A percentile compares a stretch with the other conserved stretches of the same genome.
These are phyloP conservation scores for Neurospora intermedia DNA, from an alignment of 495 filamentous ascomycete genomes.

Conservation along the genomic window DNA sequence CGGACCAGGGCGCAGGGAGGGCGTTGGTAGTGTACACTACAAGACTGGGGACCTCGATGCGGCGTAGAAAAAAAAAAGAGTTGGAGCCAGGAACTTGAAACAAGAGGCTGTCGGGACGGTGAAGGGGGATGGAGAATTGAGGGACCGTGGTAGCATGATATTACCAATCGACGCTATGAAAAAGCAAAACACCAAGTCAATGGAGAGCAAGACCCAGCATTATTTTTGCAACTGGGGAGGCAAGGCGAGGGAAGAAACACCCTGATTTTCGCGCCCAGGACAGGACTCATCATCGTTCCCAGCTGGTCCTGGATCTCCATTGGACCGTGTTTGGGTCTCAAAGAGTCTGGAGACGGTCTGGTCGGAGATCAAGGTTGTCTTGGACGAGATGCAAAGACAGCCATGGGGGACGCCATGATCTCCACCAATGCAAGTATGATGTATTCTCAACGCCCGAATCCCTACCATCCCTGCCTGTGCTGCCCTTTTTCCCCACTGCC, in stretches of 20 bases:
- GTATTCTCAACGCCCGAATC: slow-evolving; percentile 13
- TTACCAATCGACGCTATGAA: background rate
- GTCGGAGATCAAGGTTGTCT: background rate
- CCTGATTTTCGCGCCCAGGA: background rate
- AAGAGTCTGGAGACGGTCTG: background rate
- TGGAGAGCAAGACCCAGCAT: background rate
- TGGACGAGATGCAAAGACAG: background rate
- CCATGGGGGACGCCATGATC: slow-evolving; percentile 7
- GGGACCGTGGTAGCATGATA: background rate
- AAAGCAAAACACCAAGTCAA: background rate
- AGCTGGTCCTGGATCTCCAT: background rate
- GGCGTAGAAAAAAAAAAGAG: background rate
- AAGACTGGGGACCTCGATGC: background rate
- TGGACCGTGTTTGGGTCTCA: background rate
- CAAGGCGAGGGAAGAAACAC: background rate
- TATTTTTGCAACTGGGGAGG: background rate
- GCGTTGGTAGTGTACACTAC: background rate
- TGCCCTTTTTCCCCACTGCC: background rate
- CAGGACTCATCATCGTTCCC: background rate
- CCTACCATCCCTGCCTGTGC: slow-evolving; percentile 2
- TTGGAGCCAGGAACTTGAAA: background rate
- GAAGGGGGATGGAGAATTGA: background rate
- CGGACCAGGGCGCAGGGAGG: background rate
- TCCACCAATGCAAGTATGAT: slow-evolving; percentile 10
- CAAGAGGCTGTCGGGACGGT: background rate